Evolutionary conservation across 2,329 filamentous ascomycete species (phyloP).

Genomic region (Grosmannia huntii): DNA sequence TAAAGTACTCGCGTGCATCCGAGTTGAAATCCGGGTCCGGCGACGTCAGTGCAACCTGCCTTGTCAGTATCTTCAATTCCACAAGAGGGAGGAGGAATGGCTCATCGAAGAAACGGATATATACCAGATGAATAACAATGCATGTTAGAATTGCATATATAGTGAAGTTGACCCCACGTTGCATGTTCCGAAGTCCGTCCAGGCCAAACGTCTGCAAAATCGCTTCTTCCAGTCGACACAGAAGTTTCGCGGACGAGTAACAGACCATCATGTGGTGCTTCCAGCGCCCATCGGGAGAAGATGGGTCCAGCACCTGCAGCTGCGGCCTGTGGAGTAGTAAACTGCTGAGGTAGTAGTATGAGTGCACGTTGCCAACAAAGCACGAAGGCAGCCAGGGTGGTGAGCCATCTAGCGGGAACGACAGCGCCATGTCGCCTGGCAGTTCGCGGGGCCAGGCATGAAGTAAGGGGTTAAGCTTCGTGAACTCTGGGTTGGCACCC

Average conservation of each 20-base stretch:
- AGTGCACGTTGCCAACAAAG: slow-evolving; percentile 79
- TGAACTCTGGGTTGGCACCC: slow-evolving; percentile 74
- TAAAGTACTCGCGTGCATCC: slow-evolving; percentile 80
- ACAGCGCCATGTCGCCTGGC: slow-evolving; percentile 64
- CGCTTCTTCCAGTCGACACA: slow-evolving; percentile 80
- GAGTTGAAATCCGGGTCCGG: slow-evolving; percentile 79
- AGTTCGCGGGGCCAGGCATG: slow-evolving; percentile 64
- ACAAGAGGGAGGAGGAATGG: background rate
- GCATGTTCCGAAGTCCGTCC: slow-evolving; percentile 77
- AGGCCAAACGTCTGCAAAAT: slow-evolving; percentile 66
- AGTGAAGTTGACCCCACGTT: slow-evolving; percentile 84
- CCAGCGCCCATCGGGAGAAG: slow-evolving; percentile 60
- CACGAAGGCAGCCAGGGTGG: slow-evolving; percentile 77
- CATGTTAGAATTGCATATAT: slow-evolving; percentile 89
- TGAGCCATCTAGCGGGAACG: slow-evolving; percentile 65
- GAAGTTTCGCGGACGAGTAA: slow-evolving; percentile 68
- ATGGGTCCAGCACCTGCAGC: slow-evolving; percentile 64
- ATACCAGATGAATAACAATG: slow-evolving; percentile 83
- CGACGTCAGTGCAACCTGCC: slow-evolving; percentile 72
- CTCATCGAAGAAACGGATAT: slow-evolving; percentile 21
- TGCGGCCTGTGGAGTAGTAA: slow-evolving; percentile 85
- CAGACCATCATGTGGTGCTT: slow-evolving; percentile 80
- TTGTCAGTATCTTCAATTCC: background rate
- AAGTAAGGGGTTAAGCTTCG: slow-evolving; percentile 65
- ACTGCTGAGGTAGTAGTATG: slow-evolving; percentile 73